A percentile compares a stretch with the other conserved stretches of the same genome.
phyloP scores from a whole-genome alignment of 345 rosid genomes.

The Mangifera indica region DNA sequence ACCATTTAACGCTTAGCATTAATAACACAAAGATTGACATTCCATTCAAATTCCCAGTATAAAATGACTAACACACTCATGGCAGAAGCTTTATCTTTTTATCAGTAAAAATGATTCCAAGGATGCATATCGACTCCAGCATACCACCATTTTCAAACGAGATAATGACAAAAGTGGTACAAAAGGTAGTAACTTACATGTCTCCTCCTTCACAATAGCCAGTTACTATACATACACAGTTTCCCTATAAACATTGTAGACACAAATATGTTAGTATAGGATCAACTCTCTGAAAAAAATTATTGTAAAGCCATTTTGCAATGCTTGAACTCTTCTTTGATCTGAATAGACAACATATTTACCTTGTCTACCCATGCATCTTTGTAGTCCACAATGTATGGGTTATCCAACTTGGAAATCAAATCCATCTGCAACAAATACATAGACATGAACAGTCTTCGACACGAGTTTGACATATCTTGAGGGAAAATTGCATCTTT shows the following conservation, averaged over 20 bases:
- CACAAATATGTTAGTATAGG: constrained; percentile 10
- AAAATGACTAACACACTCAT: neutral
- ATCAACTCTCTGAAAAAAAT: neutral
- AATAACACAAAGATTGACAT: neutral
- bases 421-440: constrained; percentile 66
- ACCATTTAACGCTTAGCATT: too few relatives aligned
- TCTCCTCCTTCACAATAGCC: constrained; percentile 86
- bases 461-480: neutral
- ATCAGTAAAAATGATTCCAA: constrained; percentile 5
- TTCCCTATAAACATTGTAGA: constrained; percentile 47
- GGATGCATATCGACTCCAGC: neutral
- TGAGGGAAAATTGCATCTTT: neutral
- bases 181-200: constrained; percentile 61
- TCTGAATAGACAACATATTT: constrained; percentile 14
- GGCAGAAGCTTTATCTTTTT: neutral
- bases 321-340: neutral
- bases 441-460: neutral
- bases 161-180: neutral
- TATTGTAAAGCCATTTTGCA: neutral
- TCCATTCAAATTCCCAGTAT: neutral
- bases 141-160: neutral
- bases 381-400: constrained; percentile 70
- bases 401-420: constrained; percentile 69
- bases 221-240: constrained; percentile 70
- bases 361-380: constrained; percentile 99